Conservation (phyloP, 108 stramenopile species). For the Mediolabrus comicus region DNA sequence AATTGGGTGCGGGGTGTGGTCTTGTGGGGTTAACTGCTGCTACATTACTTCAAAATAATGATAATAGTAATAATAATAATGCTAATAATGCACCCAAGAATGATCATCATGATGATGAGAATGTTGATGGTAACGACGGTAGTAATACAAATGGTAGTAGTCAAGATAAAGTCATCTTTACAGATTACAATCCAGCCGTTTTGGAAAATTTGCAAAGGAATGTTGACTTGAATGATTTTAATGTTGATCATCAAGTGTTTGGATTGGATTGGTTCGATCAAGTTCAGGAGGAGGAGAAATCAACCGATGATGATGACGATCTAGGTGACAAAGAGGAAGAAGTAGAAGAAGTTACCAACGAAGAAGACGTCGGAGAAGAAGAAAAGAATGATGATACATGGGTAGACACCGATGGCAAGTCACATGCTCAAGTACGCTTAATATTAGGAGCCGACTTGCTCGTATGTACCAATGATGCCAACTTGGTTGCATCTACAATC, state of each 20-base stretch:
- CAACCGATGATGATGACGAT: not conserved
- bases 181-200: slow-evolving; percentile 71
- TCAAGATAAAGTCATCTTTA: slow-evolving; percentile 46
- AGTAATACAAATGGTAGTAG: not conserved
- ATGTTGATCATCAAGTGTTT: slow-evolving; percentile 15
- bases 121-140: too few relatives aligned
- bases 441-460: slow-evolving; percentile 35
- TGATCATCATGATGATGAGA: too few relatives aligned
- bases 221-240: slow-evolving; percentile 56
- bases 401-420: slow-evolving; percentile 19
- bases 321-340: not conserved
- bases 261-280: slow-evolving; percentile 41
- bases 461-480: slow-evolving; percentile 38
- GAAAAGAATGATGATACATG: slow-evolving; percentile 4
- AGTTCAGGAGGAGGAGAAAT: not conserved
- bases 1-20: slow-evolving; percentile 79
- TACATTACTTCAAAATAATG: slow-evolving; percentile 1
- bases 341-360: not conserved
- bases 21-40: slow-evolving; percentile 67
- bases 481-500: slow-evolving; percentile 29
- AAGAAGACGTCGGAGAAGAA: not conserved
- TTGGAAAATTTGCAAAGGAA: slow-evolving; percentile 68
- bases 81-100: too few relatives aligned
- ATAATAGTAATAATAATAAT: too few relatives aligned
- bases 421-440: slow-evolving; percentile 26